Conservation (phyloP, 208 protist species). For the Strigomonas galati region DNA sequence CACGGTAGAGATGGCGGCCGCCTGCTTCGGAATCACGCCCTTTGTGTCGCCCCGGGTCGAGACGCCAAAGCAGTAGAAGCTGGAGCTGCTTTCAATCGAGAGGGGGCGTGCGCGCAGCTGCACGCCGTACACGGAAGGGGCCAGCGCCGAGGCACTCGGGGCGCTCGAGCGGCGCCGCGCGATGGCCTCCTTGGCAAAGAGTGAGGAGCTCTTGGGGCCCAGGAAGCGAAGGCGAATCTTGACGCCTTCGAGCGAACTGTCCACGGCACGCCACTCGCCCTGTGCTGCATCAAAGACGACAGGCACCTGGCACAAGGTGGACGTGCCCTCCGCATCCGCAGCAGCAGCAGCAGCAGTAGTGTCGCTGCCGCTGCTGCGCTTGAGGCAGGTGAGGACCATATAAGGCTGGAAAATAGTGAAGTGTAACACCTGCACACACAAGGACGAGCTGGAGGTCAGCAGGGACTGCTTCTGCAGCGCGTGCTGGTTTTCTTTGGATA, state of each 20-base stretch:
- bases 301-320: background rate
- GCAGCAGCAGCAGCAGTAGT: no score
- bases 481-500: no score
- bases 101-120: conserved; percentile 1
- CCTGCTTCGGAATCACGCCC: background rate
- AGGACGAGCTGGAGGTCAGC: background rate
- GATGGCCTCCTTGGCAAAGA: background rate
- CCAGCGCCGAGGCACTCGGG: background rate
- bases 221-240: conserved; percentile 10
- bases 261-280: conserved; percentile 2
- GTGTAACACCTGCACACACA: conserved; percentile 4
- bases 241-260: conserved; percentile 5
- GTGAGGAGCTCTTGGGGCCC: background rate
- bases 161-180: background rate
- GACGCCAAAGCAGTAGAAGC: background rate
- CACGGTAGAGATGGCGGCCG: background rate
- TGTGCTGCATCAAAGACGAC: background rate
- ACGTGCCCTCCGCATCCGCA: background rate
- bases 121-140: conserved; percentile 9
- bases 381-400: conserved; percentile 4
- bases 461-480: conserved; percentile 5
- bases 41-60: background rate
- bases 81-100: background rate
- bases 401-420: conserved; percentile 4
- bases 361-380: no score